Conservation (phyloP, 2,329 filamentous ascomycete species). For the Hyphodiscus sp. region DNA sequence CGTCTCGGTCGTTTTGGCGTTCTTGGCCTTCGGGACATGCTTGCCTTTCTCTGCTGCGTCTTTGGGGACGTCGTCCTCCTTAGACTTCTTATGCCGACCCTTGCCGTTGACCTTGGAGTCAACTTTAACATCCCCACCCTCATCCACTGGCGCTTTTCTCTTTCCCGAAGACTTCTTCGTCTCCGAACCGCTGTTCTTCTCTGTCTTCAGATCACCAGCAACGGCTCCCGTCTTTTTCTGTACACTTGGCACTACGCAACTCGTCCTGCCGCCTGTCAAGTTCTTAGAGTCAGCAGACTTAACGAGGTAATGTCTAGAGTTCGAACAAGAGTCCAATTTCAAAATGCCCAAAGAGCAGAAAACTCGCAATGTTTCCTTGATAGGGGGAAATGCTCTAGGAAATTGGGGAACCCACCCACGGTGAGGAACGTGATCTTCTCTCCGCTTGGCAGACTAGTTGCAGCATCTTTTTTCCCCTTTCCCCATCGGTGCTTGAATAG, state of each 20-base stretch:
- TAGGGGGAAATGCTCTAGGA: too few relatives aligned
- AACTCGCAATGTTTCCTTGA: too few relatives aligned
- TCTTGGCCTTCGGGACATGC: not conserved
- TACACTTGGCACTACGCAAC: slow-evolving; percentile 75
- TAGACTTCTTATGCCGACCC: slow-evolving; percentile 12
- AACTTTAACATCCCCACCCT: slow-evolving; percentile 37
- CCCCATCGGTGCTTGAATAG: slow-evolving; percentile 84
- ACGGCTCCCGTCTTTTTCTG: slow-evolving; percentile 64
- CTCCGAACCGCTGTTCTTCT: not conserved
- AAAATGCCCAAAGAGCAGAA: too few relatives aligned
- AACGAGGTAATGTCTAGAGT: too few relatives aligned
- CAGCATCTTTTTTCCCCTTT: slow-evolving; percentile 71
- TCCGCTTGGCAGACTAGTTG: slow-evolving; percentile 68
- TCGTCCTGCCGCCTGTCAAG: slow-evolving; percentile 56
- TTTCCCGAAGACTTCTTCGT: slow-evolving; percentile 25
- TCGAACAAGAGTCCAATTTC: too few relatives aligned
- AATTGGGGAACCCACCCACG: slow-evolving; percentile 53
- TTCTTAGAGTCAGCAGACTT: too few relatives aligned
- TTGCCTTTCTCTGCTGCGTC: slow-evolving; percentile 3
- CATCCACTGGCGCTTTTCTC: slow-evolving; percentile 31
- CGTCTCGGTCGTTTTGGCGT: not conserved
- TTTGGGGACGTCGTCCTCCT: slow-evolving; percentile 1
- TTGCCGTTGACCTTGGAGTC: slow-evolving; percentile 28
- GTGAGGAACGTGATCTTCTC: slow-evolving; percentile 81
- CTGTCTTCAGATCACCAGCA: slow-evolving; percentile 22